Evolutionary conservation across 768 basidiomycete species (phyloP).

Genomic region (Collybia nuda): DNA sequence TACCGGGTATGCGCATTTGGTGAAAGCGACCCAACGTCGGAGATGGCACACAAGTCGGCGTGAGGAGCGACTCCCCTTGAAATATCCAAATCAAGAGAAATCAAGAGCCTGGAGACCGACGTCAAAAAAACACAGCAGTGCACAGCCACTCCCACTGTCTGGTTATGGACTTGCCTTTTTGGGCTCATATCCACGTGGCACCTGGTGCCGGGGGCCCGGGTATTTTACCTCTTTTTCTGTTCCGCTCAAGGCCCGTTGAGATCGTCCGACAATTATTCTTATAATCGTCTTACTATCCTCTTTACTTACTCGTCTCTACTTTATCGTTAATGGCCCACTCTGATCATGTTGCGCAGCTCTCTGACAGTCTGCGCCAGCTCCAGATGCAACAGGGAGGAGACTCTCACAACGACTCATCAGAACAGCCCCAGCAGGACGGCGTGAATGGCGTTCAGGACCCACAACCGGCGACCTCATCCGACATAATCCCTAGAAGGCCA

Average conservation of each 20-base stretch:
- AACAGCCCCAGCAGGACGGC: background rate
- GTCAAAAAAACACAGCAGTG: constrained; percentile 15
- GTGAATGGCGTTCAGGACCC: constrained; percentile 19
- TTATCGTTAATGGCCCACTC: constrained; percentile 8
- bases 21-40: constrained; percentile 39
- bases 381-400: constrained; percentile 28
- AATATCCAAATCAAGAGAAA: constrained; percentile 29
- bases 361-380: constrained; percentile 47
- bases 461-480: constrained; percentile 14
- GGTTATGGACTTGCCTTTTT: constrained; percentile 9
- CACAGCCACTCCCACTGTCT: constrained; percentile 4
- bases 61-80: constrained; percentile 26
- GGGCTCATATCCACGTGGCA: background rate
- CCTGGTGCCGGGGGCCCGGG: constrained; percentile 15
- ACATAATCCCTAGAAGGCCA: background rate
- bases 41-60: constrained; percentile 17
- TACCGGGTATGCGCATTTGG: constrained; percentile 45
- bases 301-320: background rate
- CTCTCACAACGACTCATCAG: background rate
- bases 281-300: background rate
- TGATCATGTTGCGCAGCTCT: constrained; percentile 37
- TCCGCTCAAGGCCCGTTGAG: constrained; percentile 2
- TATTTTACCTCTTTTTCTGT: constrained; percentile 6
- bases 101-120: constrained; percentile 9
- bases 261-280: background rate